Conservation (phyloP, 208 protist genomes). For the Lotmaria passim region DNA sequence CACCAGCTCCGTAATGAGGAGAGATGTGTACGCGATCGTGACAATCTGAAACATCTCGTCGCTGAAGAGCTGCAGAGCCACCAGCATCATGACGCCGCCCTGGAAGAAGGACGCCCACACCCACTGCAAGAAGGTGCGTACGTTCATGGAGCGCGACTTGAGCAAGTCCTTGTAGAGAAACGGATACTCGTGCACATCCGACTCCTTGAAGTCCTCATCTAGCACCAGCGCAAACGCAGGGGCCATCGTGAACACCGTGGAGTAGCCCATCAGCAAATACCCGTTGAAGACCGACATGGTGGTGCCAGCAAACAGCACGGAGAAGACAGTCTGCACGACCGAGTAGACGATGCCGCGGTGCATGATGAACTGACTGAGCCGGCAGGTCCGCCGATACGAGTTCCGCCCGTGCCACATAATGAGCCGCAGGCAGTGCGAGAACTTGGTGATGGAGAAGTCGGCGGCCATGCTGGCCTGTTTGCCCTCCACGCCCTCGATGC, state of each 20-base stretch:
- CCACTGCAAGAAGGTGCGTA: constrained; percentile 86
- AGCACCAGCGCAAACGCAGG: constrained; percentile 98
- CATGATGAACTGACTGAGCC: constrained; percentile 97
- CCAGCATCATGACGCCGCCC: constrained; percentile 97
- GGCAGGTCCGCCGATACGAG: constrained; percentile 92
- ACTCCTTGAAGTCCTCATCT: constrained; percentile 95
- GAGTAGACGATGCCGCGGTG: constrained; percentile 99
- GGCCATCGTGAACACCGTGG: constrained; percentile 97
- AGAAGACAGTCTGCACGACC: constrained; percentile 98
- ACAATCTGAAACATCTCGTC: constrained; percentile 95
- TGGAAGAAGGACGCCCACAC: constrained; percentile 88
- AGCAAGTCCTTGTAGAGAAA: constrained; percentile 98
- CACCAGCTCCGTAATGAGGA: constrained; percentile 97
- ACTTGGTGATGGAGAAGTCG: constrained; percentile 98
- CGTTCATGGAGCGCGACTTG: constrained; percentile 93
- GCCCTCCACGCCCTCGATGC: constrained; percentile 98
- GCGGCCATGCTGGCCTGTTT: constrained; percentile 98
- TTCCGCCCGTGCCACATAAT: constrained; percentile 92
- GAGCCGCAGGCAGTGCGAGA: constrained; percentile 89
- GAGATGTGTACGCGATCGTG: constrained; percentile 97
- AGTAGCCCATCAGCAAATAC: constrained; percentile 97
- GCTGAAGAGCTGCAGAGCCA: constrained; percentile 95
- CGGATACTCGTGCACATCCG: constrained; percentile 94
- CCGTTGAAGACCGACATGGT: constrained; percentile 97
- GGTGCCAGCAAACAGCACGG: constrained; percentile 96